phyloP scores from a whole-genome alignment of 2,329 filamentous ascomycete genomes.

The Fonsecaea monophora region DNA sequence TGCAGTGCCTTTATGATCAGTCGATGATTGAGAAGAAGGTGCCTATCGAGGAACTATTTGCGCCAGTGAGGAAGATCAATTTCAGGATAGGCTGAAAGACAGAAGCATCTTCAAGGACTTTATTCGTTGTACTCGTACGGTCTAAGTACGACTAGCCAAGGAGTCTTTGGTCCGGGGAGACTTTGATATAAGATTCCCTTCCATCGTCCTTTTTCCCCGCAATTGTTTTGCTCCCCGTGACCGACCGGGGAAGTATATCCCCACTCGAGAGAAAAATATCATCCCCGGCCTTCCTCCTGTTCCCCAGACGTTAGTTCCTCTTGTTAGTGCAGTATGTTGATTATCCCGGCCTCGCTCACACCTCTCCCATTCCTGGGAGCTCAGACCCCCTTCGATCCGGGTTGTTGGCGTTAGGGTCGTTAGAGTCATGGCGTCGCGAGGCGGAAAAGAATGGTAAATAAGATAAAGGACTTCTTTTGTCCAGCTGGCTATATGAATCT shows the following conservation, averaged over 20 bases:
- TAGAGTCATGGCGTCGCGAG: constrained; percentile 1
- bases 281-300: neutral
- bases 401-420: neutral
- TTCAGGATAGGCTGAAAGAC: constrained; percentile 14
- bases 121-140: too few relatives aligned
- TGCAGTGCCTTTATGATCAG: constrained; percentile 13
- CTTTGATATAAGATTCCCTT: neutral
- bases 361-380: neutral
- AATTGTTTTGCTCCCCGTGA: neutral
- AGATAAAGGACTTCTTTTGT: constrained; percentile 6
- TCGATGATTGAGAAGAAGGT: constrained; percentile 13
- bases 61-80: constrained; percentile 19
- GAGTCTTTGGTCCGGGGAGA: neutral
- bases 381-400: neutral
- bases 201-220: neutral
- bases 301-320: constrained; percentile 6
- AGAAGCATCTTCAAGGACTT: neutral
- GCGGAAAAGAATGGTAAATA: constrained; percentile 2
- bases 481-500: neutral
- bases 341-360: neutral
- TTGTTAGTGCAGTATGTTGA: neutral
- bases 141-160: neutral
- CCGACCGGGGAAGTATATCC: neutral
- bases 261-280: neutral
- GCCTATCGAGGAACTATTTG: constrained; percentile 16